A percentile compares a stretch with the other conserved stretches of the same genome.
Evolutionary conservation across 148 eudicot species (phyloP).

Genomic region (Heliamphora exappendiculata): DNA sequence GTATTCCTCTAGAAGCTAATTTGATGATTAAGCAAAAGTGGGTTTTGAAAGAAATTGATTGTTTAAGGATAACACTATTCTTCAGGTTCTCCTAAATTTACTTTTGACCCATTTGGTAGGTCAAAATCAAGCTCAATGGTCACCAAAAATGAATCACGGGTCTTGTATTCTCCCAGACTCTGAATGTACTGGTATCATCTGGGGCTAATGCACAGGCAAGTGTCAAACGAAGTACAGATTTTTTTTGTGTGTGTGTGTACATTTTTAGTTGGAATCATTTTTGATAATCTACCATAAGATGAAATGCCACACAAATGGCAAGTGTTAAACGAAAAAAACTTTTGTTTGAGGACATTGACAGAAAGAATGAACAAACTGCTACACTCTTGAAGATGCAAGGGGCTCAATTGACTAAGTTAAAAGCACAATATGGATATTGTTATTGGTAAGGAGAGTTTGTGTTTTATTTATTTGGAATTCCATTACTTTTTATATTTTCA

Average conservation of each 20-base stretch:
- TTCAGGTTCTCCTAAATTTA: not conserved
- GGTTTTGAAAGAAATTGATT: too few species aligned
- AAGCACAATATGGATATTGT: too few species aligned
- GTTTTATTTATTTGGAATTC: too few species aligned
- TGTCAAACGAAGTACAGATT: not conserved
- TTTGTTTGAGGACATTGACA: conserved; percentile 48
- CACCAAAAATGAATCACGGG: conserved; percentile 75
- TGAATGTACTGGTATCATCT: conserved; percentile 69
- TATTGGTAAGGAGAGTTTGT: too few species aligned
- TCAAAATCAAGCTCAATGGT: conserved; percentile 63
- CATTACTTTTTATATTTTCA: too few species aligned
- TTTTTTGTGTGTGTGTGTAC: not conserved
- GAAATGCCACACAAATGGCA: conserved; percentile 21
- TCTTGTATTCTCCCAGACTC: conserved; percentile 61
- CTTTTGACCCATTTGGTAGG: conserved; percentile 27
- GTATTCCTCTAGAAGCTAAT: not conserved
- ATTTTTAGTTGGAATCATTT: not conserved
- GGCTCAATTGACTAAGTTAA: conserved; percentile 68
- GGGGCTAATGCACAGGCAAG: conserved; percentile 87
- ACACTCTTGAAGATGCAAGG: conserved; percentile 86
- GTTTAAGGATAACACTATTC: not conserved
- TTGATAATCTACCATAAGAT: not conserved
- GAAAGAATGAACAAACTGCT: conserved; percentile 97
- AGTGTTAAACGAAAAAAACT: not conserved
- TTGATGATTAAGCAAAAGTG: not conserved